Evolutionary conservation across 371 early-diverging fungal species (phyloP).

Genomic region (Fennellomyces sp.): DNA sequence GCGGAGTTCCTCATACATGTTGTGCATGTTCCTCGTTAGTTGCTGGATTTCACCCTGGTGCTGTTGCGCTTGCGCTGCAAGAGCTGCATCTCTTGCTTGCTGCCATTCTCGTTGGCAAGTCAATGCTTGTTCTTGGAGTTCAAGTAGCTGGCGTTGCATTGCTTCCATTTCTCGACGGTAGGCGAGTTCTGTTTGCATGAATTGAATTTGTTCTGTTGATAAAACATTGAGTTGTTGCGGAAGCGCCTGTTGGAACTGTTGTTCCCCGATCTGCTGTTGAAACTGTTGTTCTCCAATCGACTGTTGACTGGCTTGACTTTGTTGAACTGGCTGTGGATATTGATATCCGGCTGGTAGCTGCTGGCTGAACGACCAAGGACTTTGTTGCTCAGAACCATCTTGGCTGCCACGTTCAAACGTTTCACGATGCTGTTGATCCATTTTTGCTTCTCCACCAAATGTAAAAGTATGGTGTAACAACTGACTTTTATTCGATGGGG

Average conservation of each 20-base stretch:
- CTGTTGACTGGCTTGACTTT: no score
- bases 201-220: neutral
- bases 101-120: neutral
- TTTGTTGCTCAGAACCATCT: no score
- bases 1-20: neutral
- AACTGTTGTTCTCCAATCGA: no score
- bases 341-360: neutral
- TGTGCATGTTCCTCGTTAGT: neutral
- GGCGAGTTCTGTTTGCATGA: neutral
- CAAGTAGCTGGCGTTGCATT: neutral
- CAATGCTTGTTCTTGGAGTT: neutral
- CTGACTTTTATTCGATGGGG: neutral
- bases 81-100: neutral
- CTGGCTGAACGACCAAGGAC: neutral
- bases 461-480: neutral
- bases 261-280: no score
- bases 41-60: neutral
- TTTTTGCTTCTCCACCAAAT: neutral
- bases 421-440: neutral
- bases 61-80: neutral
- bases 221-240: neutral
- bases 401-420: neutral
- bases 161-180: neutral
- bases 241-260: no score
- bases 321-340: no score